phyloP scores from a whole-genome alignment of 352 stramenopile species.

The Globisporangium nodosum region DNA sequence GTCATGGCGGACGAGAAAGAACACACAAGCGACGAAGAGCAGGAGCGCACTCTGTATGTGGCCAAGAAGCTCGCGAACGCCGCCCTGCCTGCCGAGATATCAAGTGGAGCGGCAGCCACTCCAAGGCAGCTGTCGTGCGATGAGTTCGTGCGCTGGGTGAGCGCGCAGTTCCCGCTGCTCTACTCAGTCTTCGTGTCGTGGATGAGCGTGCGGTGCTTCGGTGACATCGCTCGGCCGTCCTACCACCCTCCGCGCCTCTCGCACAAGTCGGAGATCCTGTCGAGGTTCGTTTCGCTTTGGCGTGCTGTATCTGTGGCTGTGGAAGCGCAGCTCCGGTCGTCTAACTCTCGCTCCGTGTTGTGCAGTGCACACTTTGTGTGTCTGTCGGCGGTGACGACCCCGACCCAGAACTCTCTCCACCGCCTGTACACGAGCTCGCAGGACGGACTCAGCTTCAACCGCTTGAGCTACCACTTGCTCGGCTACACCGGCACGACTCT shows the following conservation, averaged over 20 bases:
- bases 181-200: conserved; percentile 77
- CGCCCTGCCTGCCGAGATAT: conserved; percentile 22
- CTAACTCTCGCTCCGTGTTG: background rate
- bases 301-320: background rate
- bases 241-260: conserved; percentile 48
- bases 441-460: conserved; percentile 82
- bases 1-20: conserved; percentile 39
- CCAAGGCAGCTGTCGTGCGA: conserved; percentile 32
- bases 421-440: conserved; percentile 78
- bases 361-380: conserved; percentile 59
- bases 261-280: conserved; percentile 65
- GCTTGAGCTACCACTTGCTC: conserved; percentile 73
- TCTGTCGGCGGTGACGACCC: conserved; percentile 49
- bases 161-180: conserved; percentile 57
- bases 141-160: conserved; percentile 61
- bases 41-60: conserved; percentile 19
- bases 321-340: too few relatives aligned
- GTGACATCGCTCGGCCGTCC: conserved; percentile 33
- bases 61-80: conserved; percentile 37
- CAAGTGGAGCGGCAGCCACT: conserved; percentile 5
- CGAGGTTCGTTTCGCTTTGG: conserved; percentile 26
- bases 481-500: conserved; percentile 74
- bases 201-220: conserved; percentile 55
- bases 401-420: conserved; percentile 49
- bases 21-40: conserved; percentile 12